These are phyloP conservation scores for Phlebopus sp. DNA, from an alignment of 1,284 basidiomycete species.

Conservation along the genomic window DNA sequence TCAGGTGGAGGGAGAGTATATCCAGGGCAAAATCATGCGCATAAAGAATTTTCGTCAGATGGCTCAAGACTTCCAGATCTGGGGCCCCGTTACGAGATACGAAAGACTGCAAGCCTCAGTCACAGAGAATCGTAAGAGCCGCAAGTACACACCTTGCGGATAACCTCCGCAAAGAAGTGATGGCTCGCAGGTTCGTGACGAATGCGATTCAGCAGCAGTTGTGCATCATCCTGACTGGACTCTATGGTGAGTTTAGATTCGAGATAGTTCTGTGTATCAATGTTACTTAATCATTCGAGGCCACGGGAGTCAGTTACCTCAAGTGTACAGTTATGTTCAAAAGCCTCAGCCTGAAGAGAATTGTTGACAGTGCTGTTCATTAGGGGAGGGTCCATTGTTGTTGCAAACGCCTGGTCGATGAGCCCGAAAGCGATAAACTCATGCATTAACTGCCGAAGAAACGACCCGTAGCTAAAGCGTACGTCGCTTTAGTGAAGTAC, in stretches of 20 bases:
- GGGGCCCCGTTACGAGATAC: slow-evolving; percentile 43
- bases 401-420: slow-evolving; percentile 50
- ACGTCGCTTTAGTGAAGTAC: slow-evolving; percentile 6
- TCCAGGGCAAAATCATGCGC: slow-evolving; percentile 57
- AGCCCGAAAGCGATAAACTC: slow-evolving; percentile 53
- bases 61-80: slow-evolving; percentile 66
- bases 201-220: slow-evolving; percentile 52
- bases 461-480: slow-evolving; percentile 39
- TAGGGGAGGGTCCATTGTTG: slow-evolving; percentile 49
- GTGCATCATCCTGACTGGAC: slow-evolving; percentile 46
- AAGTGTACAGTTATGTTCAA: slow-evolving; percentile 52
- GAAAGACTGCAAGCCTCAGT: slow-evolving; percentile 47
- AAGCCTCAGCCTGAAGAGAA: slow-evolving; percentile 53
- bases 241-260: slow-evolving; percentile 61
- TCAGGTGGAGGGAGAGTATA: slow-evolving; percentile 66
- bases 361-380: slow-evolving; percentile 46
- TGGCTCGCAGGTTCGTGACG: slow-evolving; percentile 62
- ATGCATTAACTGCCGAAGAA: slow-evolving; percentile 58
- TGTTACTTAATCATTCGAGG: slow-evolving; percentile 1
- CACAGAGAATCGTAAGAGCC: background rate
- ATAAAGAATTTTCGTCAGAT: slow-evolving; percentile 63
- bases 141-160: slow-evolving; percentile 49
- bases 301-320: slow-evolving; percentile 38
- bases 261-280: slow-evolving; percentile 48
- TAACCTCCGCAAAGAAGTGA: slow-evolving; percentile 50